phyloP scores from a whole-genome alignment of 345 rosid genomes.

The Xanthoceras sorbifolium region DNA sequence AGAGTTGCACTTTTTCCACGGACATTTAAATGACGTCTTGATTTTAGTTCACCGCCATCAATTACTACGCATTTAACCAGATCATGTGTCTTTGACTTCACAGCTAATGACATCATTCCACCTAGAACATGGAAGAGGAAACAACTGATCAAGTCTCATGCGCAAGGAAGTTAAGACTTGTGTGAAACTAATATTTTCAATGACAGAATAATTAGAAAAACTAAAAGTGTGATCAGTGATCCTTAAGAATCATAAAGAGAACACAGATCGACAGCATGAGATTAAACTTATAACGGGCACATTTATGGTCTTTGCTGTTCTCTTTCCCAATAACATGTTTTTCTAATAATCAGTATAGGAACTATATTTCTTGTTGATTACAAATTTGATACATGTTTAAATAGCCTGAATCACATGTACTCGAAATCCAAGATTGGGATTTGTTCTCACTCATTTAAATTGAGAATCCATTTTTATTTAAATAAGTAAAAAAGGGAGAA shows the following conservation, averaged over 20 bases:
- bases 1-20: conserved; percentile 95
- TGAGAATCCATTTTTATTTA: neutral
- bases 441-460: neutral
- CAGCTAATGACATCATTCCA: conserved; percentile 98
- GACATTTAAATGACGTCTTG: conserved; percentile 96
- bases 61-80: conserved; percentile 71
- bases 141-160: conserved; percentile 13
- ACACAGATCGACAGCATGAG: neutral
- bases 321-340: conserved; percentile 2
- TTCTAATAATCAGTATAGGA: neutral
- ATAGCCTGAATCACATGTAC: neutral
- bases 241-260: neutral
- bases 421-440: neutral
- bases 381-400: neutral
- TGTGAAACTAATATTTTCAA: neutral
- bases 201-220: neutral
- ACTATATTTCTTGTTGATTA: neutral
- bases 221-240: neutral
- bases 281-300: neutral
- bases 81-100: conserved; percentile 75
- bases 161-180: conserved; percentile 3
- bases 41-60: conserved; percentile 94
- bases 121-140: conserved; percentile 46
- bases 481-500: neutral
- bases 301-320: neutral